phyloP scores from a whole-genome alignment of 352 stramenopile species.

The Globisporangium viniferum region DNA sequence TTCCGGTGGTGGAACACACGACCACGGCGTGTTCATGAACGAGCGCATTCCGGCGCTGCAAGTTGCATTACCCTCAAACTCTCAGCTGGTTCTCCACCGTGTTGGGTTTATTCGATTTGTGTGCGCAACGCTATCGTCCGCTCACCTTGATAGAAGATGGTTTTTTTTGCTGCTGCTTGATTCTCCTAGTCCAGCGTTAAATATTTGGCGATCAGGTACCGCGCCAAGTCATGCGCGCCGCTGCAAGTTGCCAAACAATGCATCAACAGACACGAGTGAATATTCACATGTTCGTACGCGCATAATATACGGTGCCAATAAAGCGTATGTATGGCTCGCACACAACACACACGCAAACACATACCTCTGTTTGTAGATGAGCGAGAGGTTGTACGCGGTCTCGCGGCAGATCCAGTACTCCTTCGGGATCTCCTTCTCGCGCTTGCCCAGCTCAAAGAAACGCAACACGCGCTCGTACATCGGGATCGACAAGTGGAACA shows the following conservation, averaged over 20 bases:
- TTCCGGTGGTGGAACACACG: not conserved
- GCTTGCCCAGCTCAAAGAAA: constrained; percentile 65
- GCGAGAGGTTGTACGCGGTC: constrained; percentile 85
- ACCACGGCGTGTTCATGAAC: no score
- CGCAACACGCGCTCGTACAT: constrained; percentile 87
- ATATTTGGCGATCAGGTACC: constrained; percentile 80
- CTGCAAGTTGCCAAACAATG: constrained; percentile 20
- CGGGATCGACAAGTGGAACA: constrained; percentile 83
- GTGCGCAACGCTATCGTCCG: not conserved
- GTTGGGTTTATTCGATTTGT: not conserved
- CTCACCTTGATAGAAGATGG: not conserved
- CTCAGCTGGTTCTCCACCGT: not conserved
- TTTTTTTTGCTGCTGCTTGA: not conserved
- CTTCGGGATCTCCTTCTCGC: constrained; percentile 41
- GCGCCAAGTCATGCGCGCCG: constrained; percentile 69
- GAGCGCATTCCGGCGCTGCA: constrained; percentile 1
- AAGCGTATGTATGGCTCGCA: not conserved
- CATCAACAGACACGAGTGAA: not conserved
- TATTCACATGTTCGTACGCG: not conserved
- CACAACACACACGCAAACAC: not conserved
- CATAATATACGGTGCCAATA: not conserved
- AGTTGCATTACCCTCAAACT: not conserved
- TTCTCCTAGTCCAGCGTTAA: constrained; percentile 54
- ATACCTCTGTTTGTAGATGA: constrained; percentile 88
- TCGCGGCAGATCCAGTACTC: constrained; percentile 80